phyloP scores from a whole-genome alignment of 495 filamentous ascomycete genomes.

The Letharia columbiana region DNA sequence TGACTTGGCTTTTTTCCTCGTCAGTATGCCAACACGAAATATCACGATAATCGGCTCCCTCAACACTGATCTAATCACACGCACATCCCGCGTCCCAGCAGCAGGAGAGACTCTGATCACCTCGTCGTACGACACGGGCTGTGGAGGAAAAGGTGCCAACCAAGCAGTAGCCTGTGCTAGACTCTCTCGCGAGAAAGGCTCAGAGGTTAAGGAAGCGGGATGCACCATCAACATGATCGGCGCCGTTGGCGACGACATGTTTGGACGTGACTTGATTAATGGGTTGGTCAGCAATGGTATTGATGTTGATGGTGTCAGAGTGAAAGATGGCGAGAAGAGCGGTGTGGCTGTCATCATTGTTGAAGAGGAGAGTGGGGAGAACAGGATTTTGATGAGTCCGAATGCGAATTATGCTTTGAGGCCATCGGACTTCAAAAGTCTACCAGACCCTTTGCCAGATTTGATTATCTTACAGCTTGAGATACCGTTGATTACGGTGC shows the following conservation, averaged over 20 bases:
- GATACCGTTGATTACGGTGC: slow-evolving; percentile 62
- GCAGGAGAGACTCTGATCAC: slow-evolving; percentile 84
- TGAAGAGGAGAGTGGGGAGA: slow-evolving; percentile 73
- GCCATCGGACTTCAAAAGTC: slow-evolving; percentile 36
- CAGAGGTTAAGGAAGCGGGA: slow-evolving; percentile 9
- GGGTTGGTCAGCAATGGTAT: slow-evolving; percentile 51
- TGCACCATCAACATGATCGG: slow-evolving; percentile 20
- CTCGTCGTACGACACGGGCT: slow-evolving; percentile 65
- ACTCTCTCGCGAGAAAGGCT: slow-evolving; percentile 47
- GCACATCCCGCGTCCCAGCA: slow-evolving; percentile 71
- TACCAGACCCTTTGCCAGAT: slow-evolving; percentile 42
- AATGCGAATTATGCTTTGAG: slow-evolving; percentile 62
- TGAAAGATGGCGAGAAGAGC: slow-evolving; percentile 48
- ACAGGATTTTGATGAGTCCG: slow-evolving; percentile 72
- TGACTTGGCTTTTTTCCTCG: neutral
- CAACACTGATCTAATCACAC: slow-evolving; percentile 84
- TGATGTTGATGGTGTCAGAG: slow-evolving; percentile 46
- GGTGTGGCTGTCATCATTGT: slow-evolving; percentile 78
- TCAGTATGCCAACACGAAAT: slow-evolving; percentile 29
- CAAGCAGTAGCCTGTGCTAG: slow-evolving; percentile 77
- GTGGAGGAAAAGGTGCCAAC: slow-evolving; percentile 93
- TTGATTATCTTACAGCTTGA: slow-evolving; percentile 84
- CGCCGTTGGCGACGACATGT: slow-evolving; percentile 64
- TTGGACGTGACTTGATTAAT: slow-evolving; percentile 43
- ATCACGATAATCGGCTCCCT: slow-evolving; percentile 86